Percentiles rank a stretch among this genome's conserved stretches.
Conservation (phyloP, 2,329 filamentous ascomycete species). For the Aspergillus oerlinghausenensis region DNA sequence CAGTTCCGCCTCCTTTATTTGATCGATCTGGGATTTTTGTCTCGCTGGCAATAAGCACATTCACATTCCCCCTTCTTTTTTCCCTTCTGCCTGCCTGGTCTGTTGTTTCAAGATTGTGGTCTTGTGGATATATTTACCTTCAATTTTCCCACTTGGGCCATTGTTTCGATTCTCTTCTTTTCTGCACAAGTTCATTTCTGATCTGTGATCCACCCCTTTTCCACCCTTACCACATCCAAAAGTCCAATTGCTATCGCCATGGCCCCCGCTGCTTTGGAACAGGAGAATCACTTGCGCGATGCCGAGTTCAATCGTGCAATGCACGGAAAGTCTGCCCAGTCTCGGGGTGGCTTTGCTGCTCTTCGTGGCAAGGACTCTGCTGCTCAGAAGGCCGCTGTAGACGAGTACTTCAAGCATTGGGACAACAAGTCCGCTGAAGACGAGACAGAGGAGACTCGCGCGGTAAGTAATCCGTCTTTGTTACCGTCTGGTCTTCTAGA, state of each 20-base stretch:
- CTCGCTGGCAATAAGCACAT: slow-evolving; percentile 2
- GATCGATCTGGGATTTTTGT: slow-evolving; percentile 1
- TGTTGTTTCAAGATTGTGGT: not conserved
- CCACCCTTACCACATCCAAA: slow-evolving; percentile 8
- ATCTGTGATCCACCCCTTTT: slow-evolving; percentile 15
- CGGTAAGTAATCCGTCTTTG: slow-evolving; percentile 51
- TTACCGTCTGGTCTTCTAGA: slow-evolving; percentile 6
- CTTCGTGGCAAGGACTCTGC: slow-evolving; percentile 78
- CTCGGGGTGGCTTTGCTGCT: slow-evolving; percentile 69
- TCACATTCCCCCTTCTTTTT: slow-evolving; percentile 4
- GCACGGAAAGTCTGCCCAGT: slow-evolving; percentile 69
- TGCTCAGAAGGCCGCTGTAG: slow-evolving; percentile 75
- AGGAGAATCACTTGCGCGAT: slow-evolving; percentile 79
- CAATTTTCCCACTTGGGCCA: slow-evolving; percentile 9
- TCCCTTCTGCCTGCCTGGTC: not conserved
- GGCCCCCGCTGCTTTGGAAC: slow-evolving; percentile 62
- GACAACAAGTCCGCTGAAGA: slow-evolving; percentile 73
- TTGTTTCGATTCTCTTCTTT: slow-evolving; percentile 1
- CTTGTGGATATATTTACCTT: not conserved
- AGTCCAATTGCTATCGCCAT: slow-evolving; percentile 34
- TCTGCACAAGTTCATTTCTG: slow-evolving; percentile 9
- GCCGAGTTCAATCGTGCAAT: slow-evolving; percentile 85
- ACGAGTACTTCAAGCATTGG: slow-evolving; percentile 97
- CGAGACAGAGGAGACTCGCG: slow-evolving; percentile 78
- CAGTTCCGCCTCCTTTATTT: slow-evolving; percentile 20